Evolutionary conservation across 306 rosid species (phyloP), one percentile per base, ranked within the genome.

Genomic region (Begonia masoniana): DNA sequence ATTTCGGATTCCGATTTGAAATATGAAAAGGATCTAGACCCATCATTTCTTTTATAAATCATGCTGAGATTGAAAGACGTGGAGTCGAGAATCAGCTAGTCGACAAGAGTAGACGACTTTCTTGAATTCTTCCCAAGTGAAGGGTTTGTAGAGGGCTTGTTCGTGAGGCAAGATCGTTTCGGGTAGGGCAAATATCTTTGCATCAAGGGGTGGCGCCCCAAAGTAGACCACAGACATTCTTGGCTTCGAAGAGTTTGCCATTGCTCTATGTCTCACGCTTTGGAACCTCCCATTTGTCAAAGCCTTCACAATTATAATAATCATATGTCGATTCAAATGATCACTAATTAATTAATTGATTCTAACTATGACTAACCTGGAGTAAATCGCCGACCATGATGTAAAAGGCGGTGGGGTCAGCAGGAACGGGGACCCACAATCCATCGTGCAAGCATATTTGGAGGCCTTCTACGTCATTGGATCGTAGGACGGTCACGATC

Each of bases 61-160:
- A 56, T 39, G 31, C 31, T 13, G 16, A 26, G 66, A 41, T 65
- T 71, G 80, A 77, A 89, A 82, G 48, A 60, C 76, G 43, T 89
- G 80, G 21, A 89, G 82, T 13, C 87, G 85, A 46, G 94, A 47
- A 46, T 73, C 82, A 7, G 83, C 94, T 21, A 89, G 58, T 23
- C 81, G 57, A 0, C 74, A 78, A 23, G 91, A 75, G 61, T 76
- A 80, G 0, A 84, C 74, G 2, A 84, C 77, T 58, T 64, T 63
- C 71, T 83, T 85, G 70, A 76, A 89, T 41, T 89, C 80, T 15
- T 69, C 84, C 95, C 95, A 89, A 1, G 97, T 89, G 72, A 85
- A 89, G 56, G 95, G 80, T 72, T 70, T 72, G 65, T 74, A 89
- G 5, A 58, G 54, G 43, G 59, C 59, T 49, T 77, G 85, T 2